Evolutionary conservation across 768 basidiomycete genomes (phyloP).

Genomic region (Suillus fuscotomentosus): DNA sequence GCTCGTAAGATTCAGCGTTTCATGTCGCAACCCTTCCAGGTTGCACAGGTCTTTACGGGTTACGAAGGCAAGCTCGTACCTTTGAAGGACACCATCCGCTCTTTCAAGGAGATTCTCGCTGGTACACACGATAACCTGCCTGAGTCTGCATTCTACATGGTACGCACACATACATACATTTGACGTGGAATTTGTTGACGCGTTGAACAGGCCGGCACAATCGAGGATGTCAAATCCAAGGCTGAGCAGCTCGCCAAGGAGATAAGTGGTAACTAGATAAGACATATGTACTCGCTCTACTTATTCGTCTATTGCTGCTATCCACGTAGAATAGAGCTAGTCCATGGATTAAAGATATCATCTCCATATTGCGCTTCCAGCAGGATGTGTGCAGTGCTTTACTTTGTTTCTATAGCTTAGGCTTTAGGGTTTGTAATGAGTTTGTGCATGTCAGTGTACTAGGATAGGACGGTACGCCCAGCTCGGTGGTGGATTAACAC

Average conservation of each 20-base stretch:
- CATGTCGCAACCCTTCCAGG: slow-evolving; percentile 99
- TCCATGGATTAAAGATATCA: slow-evolving; percentile 11
- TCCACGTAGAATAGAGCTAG: not conserved
- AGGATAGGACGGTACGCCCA: too few species aligned
- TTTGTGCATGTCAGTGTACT: not conserved
- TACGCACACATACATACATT: slow-evolving; percentile 24
- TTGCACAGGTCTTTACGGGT: slow-evolving; percentile 99
- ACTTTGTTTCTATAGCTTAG: not conserved
- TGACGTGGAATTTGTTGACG: slow-evolving; percentile 1
- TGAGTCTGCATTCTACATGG: slow-evolving; percentile 98
- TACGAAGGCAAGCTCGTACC: slow-evolving; percentile 97
- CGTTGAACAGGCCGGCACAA: slow-evolving; percentile 68
- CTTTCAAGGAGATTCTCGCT: slow-evolving; percentile 97
- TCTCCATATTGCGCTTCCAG: not conserved
- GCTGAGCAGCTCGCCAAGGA: slow-evolving; percentile 98
- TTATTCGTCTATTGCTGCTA: not conserved
- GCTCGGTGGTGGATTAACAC: not conserved
- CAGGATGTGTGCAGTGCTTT: not conserved
- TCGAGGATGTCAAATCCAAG: slow-evolving; percentile 96
- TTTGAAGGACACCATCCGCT: slow-evolving; percentile 93
- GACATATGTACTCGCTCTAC: too few species aligned
- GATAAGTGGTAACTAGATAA: slow-evolving; percentile 51
- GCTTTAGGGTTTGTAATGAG: not conserved
- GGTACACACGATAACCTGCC: slow-evolving; percentile 88
- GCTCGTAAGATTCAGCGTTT: slow-evolving; percentile 99